These are phyloP conservation scores for Plasmodium reichenowi DNA, from an alignment of 169 alveolate species.

Conservation along the genomic window DNA sequence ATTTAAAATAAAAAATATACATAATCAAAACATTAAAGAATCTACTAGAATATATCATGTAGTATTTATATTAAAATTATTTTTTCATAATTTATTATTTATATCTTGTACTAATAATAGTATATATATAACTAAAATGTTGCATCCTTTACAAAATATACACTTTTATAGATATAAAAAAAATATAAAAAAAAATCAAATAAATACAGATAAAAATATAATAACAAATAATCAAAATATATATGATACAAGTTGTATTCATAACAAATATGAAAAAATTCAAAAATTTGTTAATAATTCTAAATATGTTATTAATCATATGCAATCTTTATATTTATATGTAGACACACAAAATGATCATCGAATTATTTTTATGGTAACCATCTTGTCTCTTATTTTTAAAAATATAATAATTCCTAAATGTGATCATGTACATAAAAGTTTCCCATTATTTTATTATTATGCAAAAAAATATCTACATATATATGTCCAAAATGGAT, in stretches of 20 bases:
- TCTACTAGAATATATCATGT: conserved; percentile 17
- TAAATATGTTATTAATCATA: conserved; percentile 12
- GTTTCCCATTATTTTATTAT: conserved; percentile 24
- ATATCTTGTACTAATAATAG: conserved; percentile 15
- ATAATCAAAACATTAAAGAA: conserved; percentile 37
- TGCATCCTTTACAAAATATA: conserved; percentile 8
- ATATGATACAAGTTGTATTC: too few relatives aligned
- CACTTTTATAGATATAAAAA: background rate
- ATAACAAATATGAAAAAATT: background rate
- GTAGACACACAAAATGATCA: conserved; percentile 48
- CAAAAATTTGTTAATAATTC: background rate
- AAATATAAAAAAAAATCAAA: background rate
- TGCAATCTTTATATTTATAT: conserved; percentile 10
- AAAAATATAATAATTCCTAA: conserved; percentile 22
- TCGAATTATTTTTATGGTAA: conserved; percentile 29
- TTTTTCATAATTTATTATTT: conserved; percentile 24
- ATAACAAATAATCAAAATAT: background rate
- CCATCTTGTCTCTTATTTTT: conserved; percentile 38
- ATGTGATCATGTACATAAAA: conserved; percentile 10
- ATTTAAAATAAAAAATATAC: conserved; percentile 38
- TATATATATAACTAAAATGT: conserved; percentile 7
- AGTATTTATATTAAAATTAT: conserved; percentile 18
- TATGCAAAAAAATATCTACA: conserved; percentile 18
- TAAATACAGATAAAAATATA: background rate
- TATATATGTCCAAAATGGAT: conserved; percentile 5